phyloP scores from a whole-genome alignment of 345 rosid genomes.

The Acer saccharum region DNA sequence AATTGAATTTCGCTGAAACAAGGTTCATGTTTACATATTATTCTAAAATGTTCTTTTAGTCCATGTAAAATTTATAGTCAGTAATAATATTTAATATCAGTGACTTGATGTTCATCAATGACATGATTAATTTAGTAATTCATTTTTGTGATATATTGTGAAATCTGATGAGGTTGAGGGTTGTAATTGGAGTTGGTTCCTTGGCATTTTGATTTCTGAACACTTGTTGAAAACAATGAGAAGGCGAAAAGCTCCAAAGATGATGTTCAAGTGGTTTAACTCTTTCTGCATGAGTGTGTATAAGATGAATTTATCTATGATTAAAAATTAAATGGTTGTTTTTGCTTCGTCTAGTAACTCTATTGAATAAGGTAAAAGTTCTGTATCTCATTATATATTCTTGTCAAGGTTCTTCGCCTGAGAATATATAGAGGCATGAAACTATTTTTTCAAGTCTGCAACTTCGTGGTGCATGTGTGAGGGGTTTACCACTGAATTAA shows the following conservation, averaged over 20 bases:
- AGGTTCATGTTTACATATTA: background rate
- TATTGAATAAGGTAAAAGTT: no score
- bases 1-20: conserved; percentile 43
- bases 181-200: background rate
- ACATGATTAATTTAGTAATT: background rate
- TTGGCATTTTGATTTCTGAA: no score
- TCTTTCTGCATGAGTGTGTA: no score
- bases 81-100: background rate
- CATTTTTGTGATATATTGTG: background rate
- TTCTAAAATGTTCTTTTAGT: conserved; percentile 1
- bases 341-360: no score
- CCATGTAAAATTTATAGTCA: background rate
- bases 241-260: no score
- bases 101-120: background rate
- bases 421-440: background rate
- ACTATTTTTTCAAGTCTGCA: no score
- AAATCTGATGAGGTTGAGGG: conserved; percentile 11
- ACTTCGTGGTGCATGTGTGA: no score
- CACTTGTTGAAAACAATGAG: no score
- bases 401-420: background rate
- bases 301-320: no score
- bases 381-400: background rate
- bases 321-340: no score
- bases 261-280: no score
- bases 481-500: no score